Evolutionary conservation across 2,329 filamentous ascomycete genomes (phyloP).

Genomic region (Aspergillus tubingensis): DNA sequence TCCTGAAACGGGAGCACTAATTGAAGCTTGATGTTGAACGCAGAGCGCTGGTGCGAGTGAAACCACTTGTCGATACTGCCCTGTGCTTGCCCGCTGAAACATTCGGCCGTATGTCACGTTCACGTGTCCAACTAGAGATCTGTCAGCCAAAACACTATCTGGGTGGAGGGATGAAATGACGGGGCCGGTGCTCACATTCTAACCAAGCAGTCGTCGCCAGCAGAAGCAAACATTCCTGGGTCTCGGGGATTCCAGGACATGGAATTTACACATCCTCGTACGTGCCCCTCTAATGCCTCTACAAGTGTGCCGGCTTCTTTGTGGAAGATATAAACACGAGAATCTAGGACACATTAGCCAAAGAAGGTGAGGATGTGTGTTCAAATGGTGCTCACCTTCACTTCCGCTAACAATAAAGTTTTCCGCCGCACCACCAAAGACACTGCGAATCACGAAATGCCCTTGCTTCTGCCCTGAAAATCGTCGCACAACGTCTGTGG

Average conservation of each 20-base stretch:
- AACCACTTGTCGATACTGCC: conserved; percentile 35
- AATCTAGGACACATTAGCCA: conserved; percentile 51
- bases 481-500: conserved; percentile 68
- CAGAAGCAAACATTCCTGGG: conserved; percentile 82
- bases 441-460: conserved; percentile 75
- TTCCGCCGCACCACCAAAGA: conserved; percentile 86
- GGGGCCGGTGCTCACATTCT: conserved; percentile 68
- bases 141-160: conserved; percentile 9
- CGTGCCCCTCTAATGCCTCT: conserved; percentile 74
- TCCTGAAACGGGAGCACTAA: conserved; percentile 9
- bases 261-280: conserved; percentile 75
- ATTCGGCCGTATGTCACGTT: conserved; percentile 30
- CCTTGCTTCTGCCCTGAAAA: conserved; percentile 76
- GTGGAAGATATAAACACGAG: conserved; percentile 84
- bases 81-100: conserved; percentile 29
- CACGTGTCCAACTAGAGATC: conserved; percentile 38
- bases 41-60: conserved; percentile 44
- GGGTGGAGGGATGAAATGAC: not conserved
- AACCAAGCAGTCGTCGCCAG: conserved; percentile 82
- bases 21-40: conserved; percentile 41
- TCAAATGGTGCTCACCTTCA: conserved; percentile 63
- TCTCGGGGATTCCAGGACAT: conserved; percentile 86
- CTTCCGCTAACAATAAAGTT: conserved; percentile 91
- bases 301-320: conserved; percentile 76
- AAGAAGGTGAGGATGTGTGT: not conserved